These are phyloP conservation scores for Boletus coccyginus DNA, from an alignment of 768 basidiomycete species.

Conservation along the genomic window DNA sequence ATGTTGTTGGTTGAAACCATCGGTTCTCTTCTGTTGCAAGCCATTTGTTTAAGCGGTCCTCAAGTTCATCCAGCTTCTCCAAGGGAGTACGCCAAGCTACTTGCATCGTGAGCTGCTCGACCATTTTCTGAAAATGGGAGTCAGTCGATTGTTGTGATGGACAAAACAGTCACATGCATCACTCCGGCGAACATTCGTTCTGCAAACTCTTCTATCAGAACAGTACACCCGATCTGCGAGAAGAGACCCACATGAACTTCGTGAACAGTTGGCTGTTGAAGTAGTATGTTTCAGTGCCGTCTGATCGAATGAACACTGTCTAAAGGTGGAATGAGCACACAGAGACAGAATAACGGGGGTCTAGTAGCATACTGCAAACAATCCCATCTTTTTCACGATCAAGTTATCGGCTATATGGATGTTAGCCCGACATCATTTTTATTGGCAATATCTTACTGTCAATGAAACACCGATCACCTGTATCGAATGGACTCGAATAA, in stretches of 20 bases:
- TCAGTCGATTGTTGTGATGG: slow-evolving; percentile 7
- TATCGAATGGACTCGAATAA: slow-evolving; percentile 63
- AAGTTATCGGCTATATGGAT: slow-evolving; percentile 56
- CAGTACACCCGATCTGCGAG: background rate
- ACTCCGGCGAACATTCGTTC: slow-evolving; percentile 72
- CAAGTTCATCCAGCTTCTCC: slow-evolving; percentile 67
- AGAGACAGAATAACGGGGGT: background rate
- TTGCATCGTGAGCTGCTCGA: slow-evolving; percentile 64
- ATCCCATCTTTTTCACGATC: slow-evolving; percentile 75
- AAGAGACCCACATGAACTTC: slow-evolving; percentile 62
- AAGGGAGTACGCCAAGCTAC: slow-evolving; percentile 75
- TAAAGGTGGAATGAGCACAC: slow-evolving; percentile 18
- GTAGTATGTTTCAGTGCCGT: slow-evolving; percentile 79
- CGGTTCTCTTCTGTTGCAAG: slow-evolving; percentile 75
- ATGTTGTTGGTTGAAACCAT: slow-evolving; percentile 72
- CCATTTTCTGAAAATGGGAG: slow-evolving; percentile 51
- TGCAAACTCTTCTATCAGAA: slow-evolving; percentile 21
- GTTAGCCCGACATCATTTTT: slow-evolving; percentile 6
- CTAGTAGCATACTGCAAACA: slow-evolving; percentile 58
- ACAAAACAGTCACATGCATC: slow-evolving; percentile 40
- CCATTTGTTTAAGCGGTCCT: slow-evolving; percentile 69
- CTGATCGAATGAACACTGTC: slow-evolving; percentile 68
- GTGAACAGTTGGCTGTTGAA: slow-evolving; percentile 75
- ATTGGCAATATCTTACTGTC: slow-evolving; percentile 40
- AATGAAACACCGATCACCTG: slow-evolving; percentile 79